Evolutionary conservation across 495 filamentous ascomycete genomes (phyloP), one percentile per base, ranked within the genome.

Genomic region (Lophium mytilinum): DNA sequence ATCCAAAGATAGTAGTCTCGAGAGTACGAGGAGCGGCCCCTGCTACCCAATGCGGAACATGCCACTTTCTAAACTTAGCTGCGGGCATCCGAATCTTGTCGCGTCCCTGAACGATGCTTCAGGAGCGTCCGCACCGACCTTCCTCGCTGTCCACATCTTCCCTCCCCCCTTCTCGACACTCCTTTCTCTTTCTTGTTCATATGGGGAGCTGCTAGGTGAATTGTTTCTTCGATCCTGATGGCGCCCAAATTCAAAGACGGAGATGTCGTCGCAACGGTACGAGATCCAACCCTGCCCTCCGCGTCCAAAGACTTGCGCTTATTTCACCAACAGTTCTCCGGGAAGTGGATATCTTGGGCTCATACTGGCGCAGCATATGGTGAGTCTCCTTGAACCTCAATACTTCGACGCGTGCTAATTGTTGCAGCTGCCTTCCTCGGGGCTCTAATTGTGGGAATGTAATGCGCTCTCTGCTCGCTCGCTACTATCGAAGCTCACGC

Each of bases 211-310:
- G 19, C 19, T 52, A n/a, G 53, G 36, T 11, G 30, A 17, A 34
- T 34, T 17, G 46, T 52, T 69, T 55, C 52, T 55, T 64, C 66
- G 50, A 62, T 72, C 68, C 72, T 72, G 68, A 90, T 89, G 87
- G 81, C 84, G 66, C 84, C 88, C 66, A 90, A 84, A 75, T 86
- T 84, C 72, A 95, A 92, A 76, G 90, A 96, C 63, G 90, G 90
- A 71, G 85, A 90, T 66, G 82, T 88, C 50, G 81, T 96, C 53
- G 79, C 86, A 61, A 77, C 87, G 55, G 84, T 87, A 71, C 66
- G 77, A 74, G 30, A n/a, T 15, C 11, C 42, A 7, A n/a, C 35
- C 37, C n/a, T 12, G 40, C 62, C 55, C 58, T 62, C 58, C 33
- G 53, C 61, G 54, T 63, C 60, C 56, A 49, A 57, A 59, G 52